phyloP scores from a whole-genome alignment of 352 stramenopile species.

The Pythium diclinum region DNA sequence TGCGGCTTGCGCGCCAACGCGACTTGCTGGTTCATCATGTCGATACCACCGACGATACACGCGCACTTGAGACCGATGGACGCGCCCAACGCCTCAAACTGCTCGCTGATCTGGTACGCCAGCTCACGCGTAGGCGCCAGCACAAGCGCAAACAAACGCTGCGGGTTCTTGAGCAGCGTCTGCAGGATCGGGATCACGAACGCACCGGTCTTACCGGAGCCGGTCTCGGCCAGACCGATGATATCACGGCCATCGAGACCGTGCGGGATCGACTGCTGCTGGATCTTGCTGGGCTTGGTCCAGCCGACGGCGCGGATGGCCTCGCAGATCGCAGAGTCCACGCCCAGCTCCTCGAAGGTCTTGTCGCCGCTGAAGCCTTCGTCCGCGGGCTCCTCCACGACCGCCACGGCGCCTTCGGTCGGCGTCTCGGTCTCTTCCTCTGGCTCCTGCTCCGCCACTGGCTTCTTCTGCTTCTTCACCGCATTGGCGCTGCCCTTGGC shows the following conservation, averaged over 20 bases:
- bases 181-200: slow-evolving; percentile 95
- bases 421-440: slow-evolving; percentile 18
- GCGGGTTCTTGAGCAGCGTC: slow-evolving; percentile 86
- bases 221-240: slow-evolving; percentile 96
- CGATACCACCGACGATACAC: slow-evolving; percentile 95
- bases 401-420: slow-evolving; percentile 12
- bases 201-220: slow-evolving; percentile 93
- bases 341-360: slow-evolving; percentile 89
- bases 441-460: neutral
- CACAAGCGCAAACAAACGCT: slow-evolving; percentile 90
- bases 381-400: slow-evolving; percentile 19
- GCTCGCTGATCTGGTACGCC: slow-evolving; percentile 95
- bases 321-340: slow-evolving; percentile 90
- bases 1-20: slow-evolving; percentile 96
- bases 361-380: slow-evolving; percentile 63
- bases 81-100: slow-evolving; percentile 90
- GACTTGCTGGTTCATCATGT: slow-evolving; percentile 97
- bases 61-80: slow-evolving; percentile 91
- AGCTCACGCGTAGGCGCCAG: slow-evolving; percentile 94
- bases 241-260: slow-evolving; percentile 94
- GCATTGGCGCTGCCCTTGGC: neutral
- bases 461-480: neutral
- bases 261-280: slow-evolving; percentile 91
- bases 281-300: slow-evolving; percentile 93
- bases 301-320: slow-evolving; percentile 92